Percentiles rank a stretch among this genome's conserved stretches.
Conservation (phyloP, 768 basidiomycete species). For the Coprinellus micaceus region DNA sequence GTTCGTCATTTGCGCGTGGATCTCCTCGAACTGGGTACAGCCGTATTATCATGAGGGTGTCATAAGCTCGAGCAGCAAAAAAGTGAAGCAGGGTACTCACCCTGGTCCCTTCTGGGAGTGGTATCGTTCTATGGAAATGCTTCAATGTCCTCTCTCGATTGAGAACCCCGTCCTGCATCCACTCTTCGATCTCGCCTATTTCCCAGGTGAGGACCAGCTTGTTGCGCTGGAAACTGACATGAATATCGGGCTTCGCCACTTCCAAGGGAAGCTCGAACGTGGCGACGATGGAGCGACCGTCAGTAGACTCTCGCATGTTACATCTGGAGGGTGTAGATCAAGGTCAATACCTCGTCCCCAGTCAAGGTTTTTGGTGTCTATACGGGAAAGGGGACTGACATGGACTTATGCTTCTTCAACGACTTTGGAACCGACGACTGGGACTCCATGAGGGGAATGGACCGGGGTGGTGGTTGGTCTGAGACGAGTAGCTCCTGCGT, state of each 20-base stretch:
- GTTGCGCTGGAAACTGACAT: slow-evolving; percentile 67
- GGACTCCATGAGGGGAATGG: slow-evolving; percentile 37
- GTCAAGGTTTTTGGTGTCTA: background rate
- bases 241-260: slow-evolving; percentile 68
- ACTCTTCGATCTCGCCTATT: slow-evolving; percentile 54
- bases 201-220: slow-evolving; percentile 67
- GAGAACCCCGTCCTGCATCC: slow-evolving; percentile 56
- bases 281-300: slow-evolving; percentile 65
- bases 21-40: slow-evolving; percentile 60
- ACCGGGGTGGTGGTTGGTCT: slow-evolving; percentile 31
- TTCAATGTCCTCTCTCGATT: slow-evolving; percentile 62
- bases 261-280: slow-evolving; percentile 67
- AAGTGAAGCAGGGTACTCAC: slow-evolving; percentile 32
- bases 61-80: background rate
- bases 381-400: slow-evolving; percentile 38
- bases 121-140: slow-evolving; percentile 62
- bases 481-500: slow-evolving; percentile 32
- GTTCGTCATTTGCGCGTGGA: slow-evolving; percentile 63
- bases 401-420: slow-evolving; percentile 58
- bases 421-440: slow-evolving; percentile 37
- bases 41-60: background rate
- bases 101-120: slow-evolving; percentile 70
- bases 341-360: slow-evolving; percentile 12
- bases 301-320: slow-evolving; percentile 66
- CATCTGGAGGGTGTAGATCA: slow-evolving; percentile 39